phyloP scores from a whole-genome alignment of 306 rosid genomes.

The Citrullus amarus region DNA sequence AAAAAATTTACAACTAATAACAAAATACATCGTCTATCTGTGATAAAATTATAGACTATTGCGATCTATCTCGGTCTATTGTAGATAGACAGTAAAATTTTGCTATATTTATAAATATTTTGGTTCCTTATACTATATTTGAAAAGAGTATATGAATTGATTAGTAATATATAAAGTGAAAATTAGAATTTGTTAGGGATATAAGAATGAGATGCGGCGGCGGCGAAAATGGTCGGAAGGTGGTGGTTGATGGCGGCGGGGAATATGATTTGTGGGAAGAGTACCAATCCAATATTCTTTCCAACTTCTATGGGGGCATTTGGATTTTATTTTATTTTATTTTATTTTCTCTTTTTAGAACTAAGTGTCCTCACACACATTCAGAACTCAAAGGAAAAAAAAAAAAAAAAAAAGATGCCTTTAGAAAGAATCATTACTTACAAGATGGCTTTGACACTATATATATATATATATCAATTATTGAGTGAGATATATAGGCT shows the following conservation, averaged over 20 bases:
- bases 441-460: neutral
- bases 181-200: neutral
- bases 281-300: slow-evolving; percentile 15
- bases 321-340: neutral
- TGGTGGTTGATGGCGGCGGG: neutral
- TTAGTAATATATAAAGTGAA: neutral
- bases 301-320: neutral
- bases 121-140: too few species aligned
- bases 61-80: too few species aligned
- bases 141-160: neutral
- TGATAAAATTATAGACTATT: too few species aligned
- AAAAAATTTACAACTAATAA: too few species aligned
- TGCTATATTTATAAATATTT: too few species aligned
- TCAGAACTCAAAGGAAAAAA: neutral
- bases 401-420: neutral
- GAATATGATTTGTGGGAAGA: slow-evolving; percentile 15
- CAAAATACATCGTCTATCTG: too few species aligned
- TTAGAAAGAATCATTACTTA: neutral
- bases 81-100: too few species aligned
- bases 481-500: too few species aligned
- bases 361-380: neutral
- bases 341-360: too few species aligned
- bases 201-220: neutral
- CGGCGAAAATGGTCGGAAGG: neutral
- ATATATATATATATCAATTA: too few species aligned